Percentiles rank a stretch among this genome's conserved stretches.
Evolutionary conservation across 768 basidiomycete genomes (phyloP).

Genomic region (Lactifluus subvellereus): DNA sequence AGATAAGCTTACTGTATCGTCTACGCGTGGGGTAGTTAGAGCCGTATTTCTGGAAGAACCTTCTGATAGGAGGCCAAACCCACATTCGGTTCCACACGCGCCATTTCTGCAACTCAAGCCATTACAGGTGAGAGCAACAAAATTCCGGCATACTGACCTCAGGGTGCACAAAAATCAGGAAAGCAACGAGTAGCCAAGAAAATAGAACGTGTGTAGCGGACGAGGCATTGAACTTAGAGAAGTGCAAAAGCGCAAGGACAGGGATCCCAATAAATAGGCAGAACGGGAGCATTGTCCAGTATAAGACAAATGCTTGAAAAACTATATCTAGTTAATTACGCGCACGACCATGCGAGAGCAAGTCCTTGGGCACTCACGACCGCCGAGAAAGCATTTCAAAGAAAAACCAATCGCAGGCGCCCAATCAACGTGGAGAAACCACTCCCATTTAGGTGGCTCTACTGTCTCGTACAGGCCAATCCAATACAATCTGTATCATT

Average conservation of each 20-base stretch:
- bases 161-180: background rate
- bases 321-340: background rate
- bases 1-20: conserved; percentile 4
- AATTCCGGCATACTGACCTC: background rate
- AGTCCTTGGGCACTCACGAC: background rate
- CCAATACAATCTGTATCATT: background rate
- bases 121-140: background rate
- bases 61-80: conserved; percentile 3
- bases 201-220: background rate
- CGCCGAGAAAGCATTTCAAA: background rate
- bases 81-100: background rate
- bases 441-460: background rate
- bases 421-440: conserved; percentile 6
- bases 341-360: background rate
- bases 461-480: conserved; percentile 2
- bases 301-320: background rate
- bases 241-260: background rate
- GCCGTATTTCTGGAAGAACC: background rate
- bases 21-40: background rate
- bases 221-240: background rate
- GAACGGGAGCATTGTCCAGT: conserved; percentile 4
- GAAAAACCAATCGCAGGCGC: background rate
- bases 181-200: background rate
- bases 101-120: background rate
- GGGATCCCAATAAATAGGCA: background rate